phyloP scores from a whole-genome alignment of 2,329 filamentous ascomycete species.

The Colletotrichum truncatum region DNA sequence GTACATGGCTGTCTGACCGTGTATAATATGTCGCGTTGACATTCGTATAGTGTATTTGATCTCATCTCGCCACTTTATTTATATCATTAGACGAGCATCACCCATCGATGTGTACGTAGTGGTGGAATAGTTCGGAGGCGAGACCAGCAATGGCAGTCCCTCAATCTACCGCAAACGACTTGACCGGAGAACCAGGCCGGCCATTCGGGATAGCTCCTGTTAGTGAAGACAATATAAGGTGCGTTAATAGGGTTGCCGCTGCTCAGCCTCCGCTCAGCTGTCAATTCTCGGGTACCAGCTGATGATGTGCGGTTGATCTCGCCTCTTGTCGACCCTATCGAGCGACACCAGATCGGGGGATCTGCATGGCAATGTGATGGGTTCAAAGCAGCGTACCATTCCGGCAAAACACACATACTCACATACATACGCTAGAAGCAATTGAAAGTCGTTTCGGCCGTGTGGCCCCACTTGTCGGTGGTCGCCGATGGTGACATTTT shows the following conservation, averaged over 20 bases:
- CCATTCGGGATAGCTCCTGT: background rate
- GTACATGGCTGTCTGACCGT: background rate
- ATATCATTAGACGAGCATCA: background rate
- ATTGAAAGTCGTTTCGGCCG: background rate
- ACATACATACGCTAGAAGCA: background rate
- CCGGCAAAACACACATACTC: background rate
- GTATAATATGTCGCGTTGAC: too few species aligned
- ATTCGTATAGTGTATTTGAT: too few species aligned
- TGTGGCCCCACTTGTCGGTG: constrained; percentile 11
- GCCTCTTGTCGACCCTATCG: background rate
- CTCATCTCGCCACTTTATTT: background rate
- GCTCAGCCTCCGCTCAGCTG: constrained; percentile 1
- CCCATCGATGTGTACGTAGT: background rate
- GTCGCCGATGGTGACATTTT: constrained; percentile 7
- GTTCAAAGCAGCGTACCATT: background rate
- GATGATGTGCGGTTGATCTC: constrained; percentile 1
- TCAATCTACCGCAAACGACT: background rate
- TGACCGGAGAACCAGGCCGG: too few species aligned
- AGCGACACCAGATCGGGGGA: constrained; percentile 8
- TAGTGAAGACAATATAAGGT: background rate
- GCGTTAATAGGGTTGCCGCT: background rate
- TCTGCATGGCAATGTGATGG: constrained; percentile 2
- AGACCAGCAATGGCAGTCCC: background rate
- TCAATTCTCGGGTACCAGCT: background rate
- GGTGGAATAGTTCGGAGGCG: background rate